Base-by-base conservation (phyloP, 768 basidiomycete species). In the Cyclocybe cylindracea region DNA sequence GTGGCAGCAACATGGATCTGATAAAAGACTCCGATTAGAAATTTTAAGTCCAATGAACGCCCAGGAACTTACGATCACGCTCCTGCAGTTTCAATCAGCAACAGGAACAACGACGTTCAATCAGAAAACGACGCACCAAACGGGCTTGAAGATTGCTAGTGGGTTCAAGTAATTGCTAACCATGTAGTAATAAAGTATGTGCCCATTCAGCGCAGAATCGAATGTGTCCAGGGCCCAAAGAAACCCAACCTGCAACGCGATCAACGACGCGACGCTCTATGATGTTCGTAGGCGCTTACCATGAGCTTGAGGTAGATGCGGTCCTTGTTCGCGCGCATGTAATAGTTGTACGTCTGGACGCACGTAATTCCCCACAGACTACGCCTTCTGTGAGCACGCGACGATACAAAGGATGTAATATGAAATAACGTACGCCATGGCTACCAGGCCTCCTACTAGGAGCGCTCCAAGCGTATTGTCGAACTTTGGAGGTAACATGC, bases 341-440 rank as follows among this genome's bases (percentile, higher is more conserved):
- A 83, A 63, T 80, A 85, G 11, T 75, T 69, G 54, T 72, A 82
- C 1, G 77, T 77, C 59, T 85, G 83, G 10, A 77, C 68, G 52
- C 76, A 82, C 7, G 80, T 82, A 7, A 83, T 64, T 2, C 83
- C 83, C 74, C 77, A 85, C n/a, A 85, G 64, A n/a, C 83, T 85
- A 48, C 19, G 9, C 29, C 10, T 16, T 35, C 29, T 29, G 6
- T 29, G 7, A 16, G 32, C 11, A 16, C 5, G 39, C 14, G 43
- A 42, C 14, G 16, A 31, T 7, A n/a, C 37, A 14, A 35, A 14
- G 5, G 5, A 8, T 14, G 31, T 10, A 6, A 38, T 51, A 38
- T 51, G 4, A 29, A 39, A 16, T 2, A n/a, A 66, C 79, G 50
- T 59, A 84, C 84, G 77, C 76, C 62, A 79, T 73, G 10, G 80